Evolutionary conservation across 139 green algal genomes (phyloP), one percentile per base, ranked within the genome.

Genomic region (Chlorella sp.): DNA sequence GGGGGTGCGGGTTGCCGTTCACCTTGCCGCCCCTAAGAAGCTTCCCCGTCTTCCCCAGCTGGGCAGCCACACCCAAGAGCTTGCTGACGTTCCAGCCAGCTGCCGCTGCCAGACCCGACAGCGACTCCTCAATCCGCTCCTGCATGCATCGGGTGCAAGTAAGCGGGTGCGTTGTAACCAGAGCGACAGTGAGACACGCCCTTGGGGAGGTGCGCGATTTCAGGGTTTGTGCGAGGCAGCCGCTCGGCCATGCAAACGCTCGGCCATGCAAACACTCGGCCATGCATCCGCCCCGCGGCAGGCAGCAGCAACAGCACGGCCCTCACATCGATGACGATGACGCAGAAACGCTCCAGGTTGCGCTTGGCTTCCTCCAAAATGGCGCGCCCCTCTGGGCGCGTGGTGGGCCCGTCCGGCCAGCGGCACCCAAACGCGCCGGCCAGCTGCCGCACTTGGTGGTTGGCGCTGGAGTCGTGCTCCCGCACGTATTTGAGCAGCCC

Each of bases 311-410:
- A n/a, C n/a, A n/a, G n/a, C n/a, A n/a, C n/a, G n/a, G n/a, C n/a
- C n/a, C n/a, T n/a, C n/a, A n/a, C 77, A 24, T 19, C 53, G 36
- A 83, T 60, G 34, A 60, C 19, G 36, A 83, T 83, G 34, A 83
- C 77, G 77, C 77, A 83, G 34, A 83, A 83, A 9, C 77, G 34
- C 34, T 83, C 77, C 77, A 83, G 36, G 36, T 57, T 83, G 37
- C 77, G 77, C 77, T 60, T 57, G 34, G 77, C 77, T 1, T 11
- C 34, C 37, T 60, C 77, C 77, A 83, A 39, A 1, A 83, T 2
- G 36, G n/a, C 36, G 18, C 3, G 34, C 16, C 21, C 77, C 16
- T 30, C 26, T 11, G 15, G 28, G 5, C 16, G 36, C 7, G 77
- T 18, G 34, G 77, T 5, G 14, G 14, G 12, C 16, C 77, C 77